Evolutionary conservation across 2,329 filamentous ascomycete genomes (phyloP).

Genomic region (Knufia petricola): DNA sequence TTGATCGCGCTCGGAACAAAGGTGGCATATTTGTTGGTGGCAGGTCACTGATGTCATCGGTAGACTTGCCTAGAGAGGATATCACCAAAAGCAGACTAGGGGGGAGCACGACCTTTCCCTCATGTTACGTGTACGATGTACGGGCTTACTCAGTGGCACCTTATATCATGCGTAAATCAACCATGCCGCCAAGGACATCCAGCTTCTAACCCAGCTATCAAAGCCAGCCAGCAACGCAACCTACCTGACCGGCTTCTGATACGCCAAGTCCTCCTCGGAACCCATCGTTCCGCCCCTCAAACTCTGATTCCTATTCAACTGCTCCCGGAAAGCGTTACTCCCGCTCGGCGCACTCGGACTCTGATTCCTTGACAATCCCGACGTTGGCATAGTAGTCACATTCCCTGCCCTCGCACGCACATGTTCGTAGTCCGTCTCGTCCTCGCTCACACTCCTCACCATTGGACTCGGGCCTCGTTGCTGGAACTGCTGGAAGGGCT

Average conservation of each 20-base stretch:
- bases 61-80: too few relatives aligned
- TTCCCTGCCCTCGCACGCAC: neutral
- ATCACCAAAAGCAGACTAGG: too few relatives aligned
- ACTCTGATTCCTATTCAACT: constrained; percentile 12
- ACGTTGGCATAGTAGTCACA: neutral
- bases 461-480: constrained; percentile 1
- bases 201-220: too few relatives aligned
- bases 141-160: too few relatives aligned
- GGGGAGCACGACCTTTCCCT: too few relatives aligned
- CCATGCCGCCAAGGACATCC: too few relatives aligned
- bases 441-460: constrained; percentile 5
- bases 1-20: too few relatives aligned
- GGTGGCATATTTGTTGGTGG: too few relatives aligned
- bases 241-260: constrained; percentile 3
- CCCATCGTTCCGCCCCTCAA: constrained; percentile 2
- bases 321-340: constrained; percentile 15
- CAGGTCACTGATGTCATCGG: too few relatives aligned
- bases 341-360: neutral
- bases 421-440: constrained; percentile 15
- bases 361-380: neutral
- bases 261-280: constrained; percentile 8
- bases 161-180: too few relatives aligned
- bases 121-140: too few relatives aligned
- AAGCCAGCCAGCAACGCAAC: too few relatives aligned
- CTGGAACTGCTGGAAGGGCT: constrained; percentile 4